A percentile compares a stretch with the other conserved stretches of the same genome.
phyloP scores from a whole-genome alignment of 1,139 yeast genomes.

The Geotrichum restrictum region DNA sequence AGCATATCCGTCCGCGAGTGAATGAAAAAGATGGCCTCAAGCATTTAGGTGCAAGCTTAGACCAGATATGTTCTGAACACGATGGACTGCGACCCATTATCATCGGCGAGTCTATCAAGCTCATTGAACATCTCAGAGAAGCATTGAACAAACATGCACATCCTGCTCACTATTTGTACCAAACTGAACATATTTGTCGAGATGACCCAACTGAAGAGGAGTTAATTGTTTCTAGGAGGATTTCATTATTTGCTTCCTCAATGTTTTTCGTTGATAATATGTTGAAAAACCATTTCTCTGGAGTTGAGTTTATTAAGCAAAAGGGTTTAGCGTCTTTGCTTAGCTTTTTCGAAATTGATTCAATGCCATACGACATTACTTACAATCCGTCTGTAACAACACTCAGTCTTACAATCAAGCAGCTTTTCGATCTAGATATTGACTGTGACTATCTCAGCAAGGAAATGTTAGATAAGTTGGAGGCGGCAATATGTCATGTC shows the following conservation, averaged over 20 bases:
- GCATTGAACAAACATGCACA: conserved; percentile 21
- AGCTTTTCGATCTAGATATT: conserved; percentile 34
- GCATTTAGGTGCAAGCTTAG: conserved; percentile 66
- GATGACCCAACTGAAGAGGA: conserved; percentile 19
- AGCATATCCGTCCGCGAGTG: conserved; percentile 24
- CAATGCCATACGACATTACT: conserved; percentile 40
- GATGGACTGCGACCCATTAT: conserved; percentile 64
- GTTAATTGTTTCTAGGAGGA: conserved; percentile 13
- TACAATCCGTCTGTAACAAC: conserved; percentile 33
- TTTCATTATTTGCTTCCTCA: conserved; percentile 15
- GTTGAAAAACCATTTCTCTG: conserved; percentile 35
- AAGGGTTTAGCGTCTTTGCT: conserved; percentile 33
- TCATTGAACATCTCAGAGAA: conserved; percentile 49
- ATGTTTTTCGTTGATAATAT: conserved; percentile 35
- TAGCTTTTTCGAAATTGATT: conserved; percentile 30
- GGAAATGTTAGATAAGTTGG: conserved; percentile 19
- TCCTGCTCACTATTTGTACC: conserved; percentile 14
- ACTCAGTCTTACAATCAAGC: conserved; percentile 29
- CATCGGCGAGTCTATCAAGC: conserved; percentile 46
- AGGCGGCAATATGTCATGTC: conserved; percentile 8
- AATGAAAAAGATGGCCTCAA: conserved; percentile 39
- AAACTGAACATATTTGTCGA: conserved; percentile 19
- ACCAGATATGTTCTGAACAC: conserved; percentile 80
- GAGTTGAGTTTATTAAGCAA: conserved; percentile 36
- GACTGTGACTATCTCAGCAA: conserved; percentile 28